These are phyloP conservation scores for Spizellomyces sp. DNA, from an alignment of 192 early-diverging fungal genomes.

Conservation along the genomic window DNA sequence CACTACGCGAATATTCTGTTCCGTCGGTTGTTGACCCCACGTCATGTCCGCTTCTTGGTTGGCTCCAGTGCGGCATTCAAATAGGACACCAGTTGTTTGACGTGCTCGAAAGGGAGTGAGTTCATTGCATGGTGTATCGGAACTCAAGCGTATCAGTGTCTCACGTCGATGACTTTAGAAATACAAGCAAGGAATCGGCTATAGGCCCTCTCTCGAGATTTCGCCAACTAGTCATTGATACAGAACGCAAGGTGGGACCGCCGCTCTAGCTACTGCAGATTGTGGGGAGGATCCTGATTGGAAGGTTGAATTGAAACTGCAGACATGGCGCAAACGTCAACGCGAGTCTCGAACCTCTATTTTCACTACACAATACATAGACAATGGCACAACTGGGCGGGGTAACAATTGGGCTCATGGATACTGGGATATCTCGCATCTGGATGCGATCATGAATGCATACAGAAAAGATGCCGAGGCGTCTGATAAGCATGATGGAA, in stretches of 20 bases:
- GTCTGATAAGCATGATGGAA: conserved; percentile 10
- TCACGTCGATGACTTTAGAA: neutral
- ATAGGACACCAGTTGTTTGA: conserved; percentile 42
- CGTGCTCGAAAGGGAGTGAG: conserved; percentile 28
- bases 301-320: neutral
- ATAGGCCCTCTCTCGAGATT: conserved; percentile 13
- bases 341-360: neutral
- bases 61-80: conserved; percentile 49
- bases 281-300: too few relatives aligned
- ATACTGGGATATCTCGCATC: conserved; percentile 37
- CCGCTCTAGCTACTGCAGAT: neutral
- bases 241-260: conserved; percentile 42
- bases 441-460: conserved; percentile 29
- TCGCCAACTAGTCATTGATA: conserved; percentile 42
- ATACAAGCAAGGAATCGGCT: conserved; percentile 1
- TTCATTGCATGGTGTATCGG: neutral
- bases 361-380: conserved; percentile 16
- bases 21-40: too few relatives aligned
- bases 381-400: conserved; percentile 39
- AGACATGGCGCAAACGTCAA: conserved; percentile 28
- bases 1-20: neutral
- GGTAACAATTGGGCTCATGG: conserved; percentile 56
- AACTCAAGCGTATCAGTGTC: neutral
- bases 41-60: neutral
- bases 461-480: conserved; percentile 22